phyloP scores from a whole-genome alignment of 2,329 filamentous ascomycete species.

The Claviceps sp. region DNA sequence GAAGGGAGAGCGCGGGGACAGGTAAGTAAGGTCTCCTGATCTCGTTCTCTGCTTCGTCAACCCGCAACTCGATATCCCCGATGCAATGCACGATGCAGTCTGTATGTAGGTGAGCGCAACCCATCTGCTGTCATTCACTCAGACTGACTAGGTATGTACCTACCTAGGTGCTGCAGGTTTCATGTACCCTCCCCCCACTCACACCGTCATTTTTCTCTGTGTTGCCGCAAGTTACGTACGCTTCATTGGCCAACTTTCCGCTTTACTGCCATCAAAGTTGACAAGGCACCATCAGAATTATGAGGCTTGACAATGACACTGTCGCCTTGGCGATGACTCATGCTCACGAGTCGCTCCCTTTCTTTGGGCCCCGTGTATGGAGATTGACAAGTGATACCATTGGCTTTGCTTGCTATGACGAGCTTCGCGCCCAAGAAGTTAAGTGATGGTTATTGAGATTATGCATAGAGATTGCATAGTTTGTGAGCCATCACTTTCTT shows the following conservation, averaged over 20 bases:
- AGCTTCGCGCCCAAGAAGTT: not conserved
- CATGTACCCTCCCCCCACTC: not conserved
- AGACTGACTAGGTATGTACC: too few relatives aligned
- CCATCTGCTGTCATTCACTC: not conserved
- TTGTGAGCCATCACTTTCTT: too few relatives aligned
- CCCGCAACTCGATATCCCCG: not conserved
- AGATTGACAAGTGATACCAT: not conserved
- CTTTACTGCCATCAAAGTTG: not conserved
- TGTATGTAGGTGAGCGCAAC: not conserved
- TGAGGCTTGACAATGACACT: not conserved
- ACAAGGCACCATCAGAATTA: not conserved
- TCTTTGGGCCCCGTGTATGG: not conserved
- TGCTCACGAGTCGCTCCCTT: not conserved
- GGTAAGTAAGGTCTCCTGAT: not conserved
- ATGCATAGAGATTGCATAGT: too few relatives aligned
- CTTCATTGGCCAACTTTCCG: not conserved
- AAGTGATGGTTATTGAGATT: not conserved
- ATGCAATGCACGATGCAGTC: not conserved
- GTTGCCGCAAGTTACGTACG: not conserved
- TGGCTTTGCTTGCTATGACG: not conserved
- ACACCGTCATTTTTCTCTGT: not conserved
- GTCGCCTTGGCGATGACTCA: not conserved
- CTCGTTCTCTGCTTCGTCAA: not conserved
- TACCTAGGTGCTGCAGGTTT: not conserved
- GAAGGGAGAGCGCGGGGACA: too few relatives aligned